These are phyloP conservation scores for Plantago elongata DNA, from an alignment of 257 asterid genomes.

Conservation along the genomic window DNA sequence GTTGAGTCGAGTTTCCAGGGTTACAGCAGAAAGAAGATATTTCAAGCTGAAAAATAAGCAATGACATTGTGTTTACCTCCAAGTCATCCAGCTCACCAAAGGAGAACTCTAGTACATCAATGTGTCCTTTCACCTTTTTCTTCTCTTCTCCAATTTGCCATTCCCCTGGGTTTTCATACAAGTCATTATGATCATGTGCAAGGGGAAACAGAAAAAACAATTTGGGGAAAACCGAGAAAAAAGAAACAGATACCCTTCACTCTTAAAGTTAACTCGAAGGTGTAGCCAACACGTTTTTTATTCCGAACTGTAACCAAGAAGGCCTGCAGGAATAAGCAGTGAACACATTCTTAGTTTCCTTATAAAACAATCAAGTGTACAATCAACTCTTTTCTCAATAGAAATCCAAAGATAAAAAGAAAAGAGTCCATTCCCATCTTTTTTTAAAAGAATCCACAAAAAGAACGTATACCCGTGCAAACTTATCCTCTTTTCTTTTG, in stretches of 20 bases:
- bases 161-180: slow-evolving; percentile 49
- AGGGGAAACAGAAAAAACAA: neutral
- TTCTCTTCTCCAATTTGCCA: slow-evolving; percentile 76
- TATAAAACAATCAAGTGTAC: no score
- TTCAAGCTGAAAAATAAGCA: neutral
- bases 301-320: slow-evolving; percentile 82
- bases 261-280: slow-evolving; percentile 66
- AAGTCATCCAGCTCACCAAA: slow-evolving; percentile 91
- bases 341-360: neutral
- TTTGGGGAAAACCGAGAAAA: neutral
- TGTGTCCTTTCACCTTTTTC: slow-evolving; percentile 58
- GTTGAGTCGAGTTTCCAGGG: neutral
- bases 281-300: slow-evolving; percentile 93
- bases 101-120: slow-evolving; percentile 78
- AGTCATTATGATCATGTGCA: neutral
- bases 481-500: no score
- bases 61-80: slow-evolving; percentile 45
- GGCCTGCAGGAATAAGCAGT: slow-evolving; percentile 51
- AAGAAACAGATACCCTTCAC: slow-evolving; percentile 51
- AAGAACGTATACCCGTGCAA: no score
- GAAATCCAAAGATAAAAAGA: neutral
- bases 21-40: neutral
- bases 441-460: no score
- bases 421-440: no score
- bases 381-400: neutral